These are phyloP conservation scores for Mycena leptocephala DNA, from an alignment of 768 basidiomycete genomes.

Conservation along the genomic window DNA sequence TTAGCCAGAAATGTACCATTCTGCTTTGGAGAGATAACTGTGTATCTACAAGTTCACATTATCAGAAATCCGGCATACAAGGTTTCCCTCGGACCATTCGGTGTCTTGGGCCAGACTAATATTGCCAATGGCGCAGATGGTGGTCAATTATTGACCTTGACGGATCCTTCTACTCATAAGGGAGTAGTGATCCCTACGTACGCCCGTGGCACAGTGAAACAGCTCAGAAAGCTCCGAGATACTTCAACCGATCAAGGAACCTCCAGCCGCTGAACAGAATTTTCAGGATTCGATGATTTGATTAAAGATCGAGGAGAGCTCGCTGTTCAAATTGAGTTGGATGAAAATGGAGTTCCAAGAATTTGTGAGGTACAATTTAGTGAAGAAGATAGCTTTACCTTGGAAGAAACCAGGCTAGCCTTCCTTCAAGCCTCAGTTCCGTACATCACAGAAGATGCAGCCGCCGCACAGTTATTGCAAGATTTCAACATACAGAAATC, in stretches of 20 bases:
- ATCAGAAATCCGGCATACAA: slow-evolving; percentile 17
- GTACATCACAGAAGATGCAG: not conserved
- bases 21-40: not conserved
- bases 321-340: not conserved
- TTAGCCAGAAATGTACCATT: slow-evolving; percentile 27
- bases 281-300: slow-evolving; percentile 8
- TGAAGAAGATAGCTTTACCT: not conserved
- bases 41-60: slow-evolving; percentile 29
- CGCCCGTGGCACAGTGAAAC: not conserved
- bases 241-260: not conserved
- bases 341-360: not conserved
- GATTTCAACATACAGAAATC: not conserved
- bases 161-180: not conserved
- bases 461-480: not conserved
- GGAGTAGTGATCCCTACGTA: slow-evolving; percentile 1
- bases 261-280: not conserved
- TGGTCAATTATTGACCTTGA: not conserved
- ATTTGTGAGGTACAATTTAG: not conserved
- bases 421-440: not conserved
- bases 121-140: not conserved
- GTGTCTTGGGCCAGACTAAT: not conserved
- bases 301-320: slow-evolving; percentile 3
- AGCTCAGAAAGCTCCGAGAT: not conserved
- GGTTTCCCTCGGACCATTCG: not conserved
- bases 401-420: not conserved